Percentiles rank a stretch among this genome's conserved stretches.
Conservation (phyloP, 2,329 filamentous ascomycete species). For the Diaporthe caulivora region DNA sequence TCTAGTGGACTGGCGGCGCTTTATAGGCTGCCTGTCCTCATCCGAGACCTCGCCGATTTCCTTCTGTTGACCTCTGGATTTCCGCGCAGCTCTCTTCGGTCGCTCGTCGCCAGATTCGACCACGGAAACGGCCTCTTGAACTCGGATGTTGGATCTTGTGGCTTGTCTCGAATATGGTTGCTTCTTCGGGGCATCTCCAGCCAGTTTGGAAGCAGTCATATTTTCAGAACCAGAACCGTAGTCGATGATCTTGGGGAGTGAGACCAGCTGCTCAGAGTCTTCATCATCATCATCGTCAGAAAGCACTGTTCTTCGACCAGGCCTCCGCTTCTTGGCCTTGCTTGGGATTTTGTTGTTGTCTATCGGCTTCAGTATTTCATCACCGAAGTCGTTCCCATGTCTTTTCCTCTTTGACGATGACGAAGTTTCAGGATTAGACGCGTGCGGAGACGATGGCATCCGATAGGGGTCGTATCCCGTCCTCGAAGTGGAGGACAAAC, state of each 20-base stretch:
- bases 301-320: conserved; percentile 15
- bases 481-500: neutral
- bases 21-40: conserved; percentile 9
- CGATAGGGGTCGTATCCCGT: conserved; percentile 24
- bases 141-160: neutral
- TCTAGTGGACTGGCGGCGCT: conserved; percentile 18
- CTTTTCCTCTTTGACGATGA: too few relatives aligned
- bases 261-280: neutral
- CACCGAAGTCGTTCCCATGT: too few relatives aligned
- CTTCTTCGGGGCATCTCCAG: conserved; percentile 1
- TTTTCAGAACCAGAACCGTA: neutral
- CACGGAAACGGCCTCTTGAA: neutral
- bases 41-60: neutral
- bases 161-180: conserved; percentile 7
- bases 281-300: conserved; percentile 36
- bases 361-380: neutral
- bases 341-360: neutral
- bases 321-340: neutral
- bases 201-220: neutral
- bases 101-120: neutral
- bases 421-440: neutral
- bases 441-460: conserved; percentile 28
- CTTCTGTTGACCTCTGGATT: neutral
- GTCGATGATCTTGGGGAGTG: neutral
- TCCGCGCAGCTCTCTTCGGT: conserved; percentile 4